These are phyloP conservation scores for Obba rivulosa DNA, from an alignment of 768 basidiomycete species.

Conservation along the genomic window DNA sequence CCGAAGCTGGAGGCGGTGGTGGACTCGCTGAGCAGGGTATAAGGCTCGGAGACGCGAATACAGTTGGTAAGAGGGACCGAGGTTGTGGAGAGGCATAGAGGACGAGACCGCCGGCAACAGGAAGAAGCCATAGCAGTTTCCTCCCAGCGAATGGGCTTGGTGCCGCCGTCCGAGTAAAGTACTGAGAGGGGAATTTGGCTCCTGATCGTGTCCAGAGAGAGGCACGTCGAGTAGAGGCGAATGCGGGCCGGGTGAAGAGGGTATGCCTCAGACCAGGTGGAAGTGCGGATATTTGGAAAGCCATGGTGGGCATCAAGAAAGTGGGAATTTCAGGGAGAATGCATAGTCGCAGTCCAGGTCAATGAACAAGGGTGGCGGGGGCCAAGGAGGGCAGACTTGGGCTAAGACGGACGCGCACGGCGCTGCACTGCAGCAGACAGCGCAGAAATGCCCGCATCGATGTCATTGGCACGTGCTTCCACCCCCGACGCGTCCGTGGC, in stretches of 20 bases:
- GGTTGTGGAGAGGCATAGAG: constrained; percentile 44
- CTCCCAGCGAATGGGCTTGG: constrained; percentile 24
- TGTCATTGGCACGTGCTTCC: no score
- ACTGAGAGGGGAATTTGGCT: constrained; percentile 18
- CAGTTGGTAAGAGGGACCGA: constrained; percentile 36
- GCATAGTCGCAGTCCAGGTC: neutral
- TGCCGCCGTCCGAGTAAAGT: constrained; percentile 30
- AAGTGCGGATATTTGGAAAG: constrained; percentile 21
- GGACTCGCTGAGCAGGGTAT: constrained; percentile 35
- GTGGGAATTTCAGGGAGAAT: neutral
- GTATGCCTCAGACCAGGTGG: constrained; percentile 23
- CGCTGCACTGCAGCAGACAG: no score
- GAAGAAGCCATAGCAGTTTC: constrained; percentile 46
- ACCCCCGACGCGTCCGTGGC: no score
- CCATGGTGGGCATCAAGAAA: constrained; percentile 19
- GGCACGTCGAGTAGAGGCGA: constrained; percentile 14
- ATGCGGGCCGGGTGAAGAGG: constrained; percentile 14
- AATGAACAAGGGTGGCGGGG: no score
- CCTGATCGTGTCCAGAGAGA: constrained; percentile 16
- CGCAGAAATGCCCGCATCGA: no score
- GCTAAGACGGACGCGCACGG: no score
- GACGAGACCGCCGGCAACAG: constrained; percentile 49
- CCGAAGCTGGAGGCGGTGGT: constrained; percentile 13
- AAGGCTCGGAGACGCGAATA: constrained; percentile 46
- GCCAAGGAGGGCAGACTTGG: no score